Evolutionary conservation across 345 rosid species (phyloP), one percentile per base, ranked within the genome.

Genomic region (Euphorbia tirucalli): DNA sequence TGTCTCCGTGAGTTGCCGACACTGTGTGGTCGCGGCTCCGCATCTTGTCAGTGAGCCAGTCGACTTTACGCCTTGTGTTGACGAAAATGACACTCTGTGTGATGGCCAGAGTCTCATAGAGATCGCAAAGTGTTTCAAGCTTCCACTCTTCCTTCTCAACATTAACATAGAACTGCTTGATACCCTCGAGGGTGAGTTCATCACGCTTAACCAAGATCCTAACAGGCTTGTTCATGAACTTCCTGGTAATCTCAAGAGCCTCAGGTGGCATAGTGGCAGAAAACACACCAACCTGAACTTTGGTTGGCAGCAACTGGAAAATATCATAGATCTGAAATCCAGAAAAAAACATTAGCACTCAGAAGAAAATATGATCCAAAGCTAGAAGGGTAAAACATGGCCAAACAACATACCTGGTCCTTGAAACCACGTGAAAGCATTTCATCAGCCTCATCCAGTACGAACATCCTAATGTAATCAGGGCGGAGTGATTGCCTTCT

Each of bases 341-440:
- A 65, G 24, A 70, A 27, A 62, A 55, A 31, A 32, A 28, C 0
- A 25, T 65, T 27, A 70, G 75, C 35, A 43, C 5, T 9, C 55
- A 21, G 2, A 11, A 21, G 50, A 57, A 63, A 16, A 55, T 0
- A 28, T 6, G 18, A 24, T 8, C 7, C 44, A 41, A 19, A 52
- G 22, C n/a, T 24, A 2, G n/a, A 4, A 25, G 5, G 3, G 19
- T 13, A 6, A 61, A 55, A 13, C 31, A 66, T n/a, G 41, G 11
- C 18, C 57, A 13, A 46, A 49, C 14, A 55, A 48, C 71, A 63
- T 62, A 88, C 97, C 97, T 93, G 97, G 75, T 91, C 97, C 82
- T 93, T 93, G 65, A 93, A 91, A 81, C 96, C 97, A 66, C 96
- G 90, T 5, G 98, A 93, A 65, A 93, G 97, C 98, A 93, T 93